A percentile compares a stretch with the other conserved stretches of the same genome.
Evolutionary conservation across 2,329 filamentous ascomycete genomes (phyloP).

Genomic region (Paraconiothyrium brasiliense): DNA sequence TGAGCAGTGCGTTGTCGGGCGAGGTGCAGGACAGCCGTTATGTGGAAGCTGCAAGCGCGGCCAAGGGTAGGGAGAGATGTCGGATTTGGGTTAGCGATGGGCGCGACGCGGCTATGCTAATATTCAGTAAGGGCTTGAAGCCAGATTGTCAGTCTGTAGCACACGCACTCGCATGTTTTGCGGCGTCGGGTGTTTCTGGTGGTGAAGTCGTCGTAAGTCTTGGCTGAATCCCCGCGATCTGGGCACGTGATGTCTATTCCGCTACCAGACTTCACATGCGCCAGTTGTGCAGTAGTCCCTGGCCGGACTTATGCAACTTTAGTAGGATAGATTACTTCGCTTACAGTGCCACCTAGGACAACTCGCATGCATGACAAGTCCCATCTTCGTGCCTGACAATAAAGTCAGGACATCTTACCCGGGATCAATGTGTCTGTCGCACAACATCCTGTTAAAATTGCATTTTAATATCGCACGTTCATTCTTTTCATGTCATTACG

Average conservation of each 20-base stretch:
- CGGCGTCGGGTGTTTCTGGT: constrained; percentile 9
- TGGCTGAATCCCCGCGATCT: constrained; percentile 24
- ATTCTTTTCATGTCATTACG: not conserved
- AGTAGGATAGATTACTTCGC: not conserved
- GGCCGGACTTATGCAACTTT: not conserved
- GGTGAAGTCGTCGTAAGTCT: constrained; percentile 22
- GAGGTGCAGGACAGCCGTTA: constrained; percentile 12
- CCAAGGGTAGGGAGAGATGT: not conserved
- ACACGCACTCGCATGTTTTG: constrained; percentile 15
- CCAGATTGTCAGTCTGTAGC: constrained; percentile 14
- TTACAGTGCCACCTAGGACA: not conserved
- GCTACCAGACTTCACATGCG: not conserved
- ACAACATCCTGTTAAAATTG: not conserved
- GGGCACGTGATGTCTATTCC: constrained; percentile 7
- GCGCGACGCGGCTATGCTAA: constrained; percentile 8
- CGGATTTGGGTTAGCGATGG: not conserved
- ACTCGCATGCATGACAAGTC: not conserved
- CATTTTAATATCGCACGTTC: not conserved
- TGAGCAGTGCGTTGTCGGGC: constrained; percentile 9
- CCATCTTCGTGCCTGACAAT: not conserved
- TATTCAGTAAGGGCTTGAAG: not conserved
- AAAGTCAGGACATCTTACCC: not conserved
- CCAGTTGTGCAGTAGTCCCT: not conserved
- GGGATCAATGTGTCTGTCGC: not conserved
- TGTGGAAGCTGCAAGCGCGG: constrained; percentile 7